Percentiles rank a stretch among this genome's conserved stretches.
phyloP scores from a whole-genome alignment of 345 rosid genomes.

The Sapria himalayana region DNA sequence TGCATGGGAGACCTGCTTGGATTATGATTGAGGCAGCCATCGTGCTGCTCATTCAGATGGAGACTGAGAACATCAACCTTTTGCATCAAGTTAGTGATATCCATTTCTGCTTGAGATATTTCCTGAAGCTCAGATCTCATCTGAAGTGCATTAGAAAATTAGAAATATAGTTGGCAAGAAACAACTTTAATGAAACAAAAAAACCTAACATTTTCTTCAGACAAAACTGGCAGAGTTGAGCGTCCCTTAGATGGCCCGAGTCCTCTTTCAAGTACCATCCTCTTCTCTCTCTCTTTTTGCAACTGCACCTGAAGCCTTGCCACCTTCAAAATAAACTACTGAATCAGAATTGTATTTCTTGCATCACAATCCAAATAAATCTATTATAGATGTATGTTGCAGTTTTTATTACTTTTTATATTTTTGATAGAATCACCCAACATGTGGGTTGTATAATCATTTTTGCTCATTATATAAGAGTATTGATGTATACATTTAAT shows the following conservation, averaged over 20 bases:
- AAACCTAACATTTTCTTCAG: conserved; percentile 44
- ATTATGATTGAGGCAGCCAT: too few relatives aligned
- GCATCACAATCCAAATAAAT: too few relatives aligned
- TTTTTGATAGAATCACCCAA: too few relatives aligned
- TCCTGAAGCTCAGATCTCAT: conserved; percentile 43
- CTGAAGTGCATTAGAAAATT: conserved; percentile 18
- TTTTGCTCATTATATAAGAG: too few relatives aligned
- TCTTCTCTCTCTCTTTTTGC: conserved; percentile 50
- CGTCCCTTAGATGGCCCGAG: conserved; percentile 23
- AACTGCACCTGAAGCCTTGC: conserved; percentile 58
- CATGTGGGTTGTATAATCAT: too few relatives aligned
- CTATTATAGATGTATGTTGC: too few relatives aligned
- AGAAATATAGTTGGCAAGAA: conserved; percentile 9
- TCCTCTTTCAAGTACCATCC: conserved; percentile 42
- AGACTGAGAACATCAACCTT: conserved; percentile 38
- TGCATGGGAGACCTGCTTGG: conserved; percentile 12
- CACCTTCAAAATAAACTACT: conserved; percentile 30
- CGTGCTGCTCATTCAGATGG: conserved; percentile 27
- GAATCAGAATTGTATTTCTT: too few relatives aligned
- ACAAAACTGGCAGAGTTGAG: conserved; percentile 13
- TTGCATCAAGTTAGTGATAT: conserved; percentile 32
- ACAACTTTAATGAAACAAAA: conserved; percentile 7
- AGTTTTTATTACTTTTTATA: too few relatives aligned
- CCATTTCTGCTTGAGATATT: conserved; percentile 40
- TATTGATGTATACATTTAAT: too few relatives aligned